Evolutionary conservation across 345 rosid species (phyloP).

Genomic region (Toxicodendron radicans): DNA sequence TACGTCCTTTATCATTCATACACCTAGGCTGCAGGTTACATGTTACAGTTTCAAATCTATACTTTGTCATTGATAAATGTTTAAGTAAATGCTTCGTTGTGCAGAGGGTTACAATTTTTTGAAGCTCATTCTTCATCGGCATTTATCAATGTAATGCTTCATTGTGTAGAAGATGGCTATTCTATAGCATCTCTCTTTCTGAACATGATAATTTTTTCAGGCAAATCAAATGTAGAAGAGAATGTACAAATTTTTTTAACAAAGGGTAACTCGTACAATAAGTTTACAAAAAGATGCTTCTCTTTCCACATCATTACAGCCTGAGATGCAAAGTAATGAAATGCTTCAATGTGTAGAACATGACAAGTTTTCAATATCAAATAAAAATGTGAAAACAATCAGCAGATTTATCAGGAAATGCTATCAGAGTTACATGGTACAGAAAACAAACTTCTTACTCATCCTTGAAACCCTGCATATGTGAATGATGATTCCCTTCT

Average conservation of each 20-base stretch:
- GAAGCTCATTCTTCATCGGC: conserved; percentile 18
- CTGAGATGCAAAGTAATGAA: conserved; percentile 8
- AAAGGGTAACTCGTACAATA: neutral
- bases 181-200: neutral
- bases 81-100: conserved; percentile 23
- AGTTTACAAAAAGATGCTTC: conserved; percentile 4
- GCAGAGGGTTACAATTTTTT: conserved; percentile 20
- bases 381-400: conserved; percentile 26
- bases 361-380: neutral
- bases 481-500: neutral
- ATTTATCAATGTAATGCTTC: conserved; percentile 25
- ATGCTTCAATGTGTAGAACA: conserved; percentile 35
- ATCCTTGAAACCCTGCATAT: conserved; percentile 8
- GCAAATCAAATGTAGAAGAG: conserved; percentile 5
- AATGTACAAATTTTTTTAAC: conserved; percentile 10
- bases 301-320: neutral
- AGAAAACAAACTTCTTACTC: conserved; percentile 14
- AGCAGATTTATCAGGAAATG: conserved; percentile 18
- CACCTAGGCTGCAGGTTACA: conserved; percentile 15
- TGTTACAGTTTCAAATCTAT: conserved; percentile 9
- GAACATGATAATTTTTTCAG: neutral
- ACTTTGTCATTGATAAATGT: neutral
- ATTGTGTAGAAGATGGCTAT: conserved; percentile 21
- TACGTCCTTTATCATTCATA: neutral
- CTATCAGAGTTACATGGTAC: conserved; percentile 26